Evolutionary conservation across 1,139 yeast genomes (phyloP).

Genomic region (Scheffersomyces lignicola): DNA sequence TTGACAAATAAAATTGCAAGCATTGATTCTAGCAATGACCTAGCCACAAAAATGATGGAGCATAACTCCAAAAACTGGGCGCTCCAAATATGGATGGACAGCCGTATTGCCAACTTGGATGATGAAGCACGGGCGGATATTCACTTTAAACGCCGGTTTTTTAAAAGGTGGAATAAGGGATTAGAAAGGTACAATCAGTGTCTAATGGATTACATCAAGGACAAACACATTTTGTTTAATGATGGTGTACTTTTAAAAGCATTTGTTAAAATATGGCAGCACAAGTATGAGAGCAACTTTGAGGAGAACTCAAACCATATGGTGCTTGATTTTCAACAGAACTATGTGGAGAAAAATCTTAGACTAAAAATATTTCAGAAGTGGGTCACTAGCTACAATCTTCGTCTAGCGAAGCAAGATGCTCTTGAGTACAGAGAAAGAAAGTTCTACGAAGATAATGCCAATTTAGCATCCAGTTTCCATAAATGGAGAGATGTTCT

Average conservation of each 20-base stretch:
- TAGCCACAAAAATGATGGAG: background rate
- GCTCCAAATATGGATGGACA: slow-evolving; percentile 4
- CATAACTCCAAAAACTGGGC: background rate
- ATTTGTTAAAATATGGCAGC: background rate
- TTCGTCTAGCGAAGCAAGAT: background rate
- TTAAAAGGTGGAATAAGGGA: slow-evolving; percentile 11
- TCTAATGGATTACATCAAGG: background rate
- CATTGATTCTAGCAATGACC: background rate
- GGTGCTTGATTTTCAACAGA: background rate
- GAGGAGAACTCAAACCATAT: background rate
- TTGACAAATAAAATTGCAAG: slow-evolving; percentile 2
- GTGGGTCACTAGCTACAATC: background rate
- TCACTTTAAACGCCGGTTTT: slow-evolving; percentile 7
- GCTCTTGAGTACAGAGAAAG: background rate
- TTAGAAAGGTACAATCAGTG: background rate
- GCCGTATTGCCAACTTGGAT: background rate
- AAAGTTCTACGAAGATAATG: background rate
- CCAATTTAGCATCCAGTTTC: background rate
- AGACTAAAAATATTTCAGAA: background rate
- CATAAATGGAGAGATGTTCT: background rate
- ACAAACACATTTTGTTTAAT: background rate
- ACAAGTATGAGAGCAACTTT: background rate
- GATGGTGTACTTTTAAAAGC: background rate
- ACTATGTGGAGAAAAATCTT: background rate
- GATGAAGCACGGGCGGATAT: slow-evolving; percentile 2